phyloP scores from a whole-genome alignment of 371 early-diverging fungal species.

The Syncephalastrum racemosum region DNA sequence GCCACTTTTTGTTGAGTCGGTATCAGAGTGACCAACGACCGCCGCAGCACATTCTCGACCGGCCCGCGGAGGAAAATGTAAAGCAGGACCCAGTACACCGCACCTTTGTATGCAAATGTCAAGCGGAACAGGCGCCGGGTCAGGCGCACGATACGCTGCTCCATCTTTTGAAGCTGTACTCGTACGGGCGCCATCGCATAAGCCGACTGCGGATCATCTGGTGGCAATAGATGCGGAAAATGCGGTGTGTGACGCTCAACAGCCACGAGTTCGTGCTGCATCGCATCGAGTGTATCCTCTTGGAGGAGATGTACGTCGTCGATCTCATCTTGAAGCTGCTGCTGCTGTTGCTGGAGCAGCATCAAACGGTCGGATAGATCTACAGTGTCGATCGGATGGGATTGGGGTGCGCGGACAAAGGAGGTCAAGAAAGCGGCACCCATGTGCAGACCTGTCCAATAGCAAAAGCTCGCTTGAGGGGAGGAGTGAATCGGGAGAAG shows the following conservation, averaged over 20 bases:
- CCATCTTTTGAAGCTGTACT: constrained; percentile 28
- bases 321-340: not conserved
- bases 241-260: constrained; percentile 19
- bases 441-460: constrained; percentile 38
- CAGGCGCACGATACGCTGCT: constrained; percentile 31
- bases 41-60: constrained; percentile 32
- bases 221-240: constrained; percentile 45
- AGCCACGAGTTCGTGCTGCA: constrained; percentile 12
- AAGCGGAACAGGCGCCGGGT: constrained; percentile 32
- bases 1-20: constrained; percentile 25
- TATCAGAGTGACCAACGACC: constrained; percentile 22
- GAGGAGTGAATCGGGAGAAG: no score
- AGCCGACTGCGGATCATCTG: constrained; percentile 37
- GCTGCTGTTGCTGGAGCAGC: not conserved
- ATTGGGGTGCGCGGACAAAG: constrained; percentile 17
- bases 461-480: not conserved
- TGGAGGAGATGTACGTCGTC: no score
- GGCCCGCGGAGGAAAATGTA: constrained; percentile 45
- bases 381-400: not conserved
- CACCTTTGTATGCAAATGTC: constrained; percentile 45
- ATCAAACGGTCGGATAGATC: constrained; percentile 18
- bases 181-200: constrained; percentile 35
- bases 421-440: constrained; percentile 41
- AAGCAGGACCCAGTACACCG: constrained; percentile 40
- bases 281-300: no score